These are phyloP conservation scores for Harringtonia lauricola DNA, from an alignment of 2,329 filamentous ascomycete genomes.

Conservation along the genomic window DNA sequence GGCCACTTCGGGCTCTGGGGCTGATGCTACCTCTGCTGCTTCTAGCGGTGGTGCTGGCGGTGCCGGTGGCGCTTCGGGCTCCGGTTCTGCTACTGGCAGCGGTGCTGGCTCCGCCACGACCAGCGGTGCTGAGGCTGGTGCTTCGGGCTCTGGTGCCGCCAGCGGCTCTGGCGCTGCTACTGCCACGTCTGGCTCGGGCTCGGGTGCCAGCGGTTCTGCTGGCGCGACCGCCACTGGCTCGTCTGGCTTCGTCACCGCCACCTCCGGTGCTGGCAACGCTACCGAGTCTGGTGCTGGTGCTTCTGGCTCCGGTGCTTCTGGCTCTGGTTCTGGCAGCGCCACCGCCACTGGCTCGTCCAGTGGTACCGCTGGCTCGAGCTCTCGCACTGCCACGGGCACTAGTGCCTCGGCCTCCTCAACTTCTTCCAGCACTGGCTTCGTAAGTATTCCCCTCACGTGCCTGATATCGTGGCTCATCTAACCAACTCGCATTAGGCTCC, in stretches of 20 bases:
- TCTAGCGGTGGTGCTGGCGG: background rate
- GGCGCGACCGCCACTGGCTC: constrained; percentile 4
- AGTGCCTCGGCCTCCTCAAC: background rate
- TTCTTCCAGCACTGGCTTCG: constrained; percentile 9
- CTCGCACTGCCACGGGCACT: background rate
- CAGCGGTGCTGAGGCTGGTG: background rate
- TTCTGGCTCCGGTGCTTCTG: constrained; percentile 5
- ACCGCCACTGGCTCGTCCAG: constrained; percentile 7
- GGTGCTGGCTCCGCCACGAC: background rate
- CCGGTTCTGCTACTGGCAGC: background rate
- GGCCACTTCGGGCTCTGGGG: background rate
- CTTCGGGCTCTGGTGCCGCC: background rate
- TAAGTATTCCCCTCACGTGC: constrained; percentile 11
- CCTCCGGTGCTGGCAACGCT: background rate
- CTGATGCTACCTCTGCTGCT: background rate
- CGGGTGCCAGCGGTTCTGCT: background rate
- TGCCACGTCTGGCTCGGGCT: background rate
- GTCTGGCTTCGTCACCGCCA: constrained; percentile 4
- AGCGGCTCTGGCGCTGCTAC: background rate
- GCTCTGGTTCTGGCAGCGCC: background rate
- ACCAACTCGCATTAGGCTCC: constrained; percentile 18
- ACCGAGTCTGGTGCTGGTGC: constrained; percentile 3
- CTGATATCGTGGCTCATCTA: constrained; percentile 1
- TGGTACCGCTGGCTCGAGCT: background rate
- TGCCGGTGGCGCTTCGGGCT: constrained; percentile 1